A percentile compares a stretch with the other conserved stretches of the same genome.
These are phyloP conservation scores for Phytopythium sindhum DNA, from an alignment of 352 stramenopile genomes.

Conservation along the genomic window DNA sequence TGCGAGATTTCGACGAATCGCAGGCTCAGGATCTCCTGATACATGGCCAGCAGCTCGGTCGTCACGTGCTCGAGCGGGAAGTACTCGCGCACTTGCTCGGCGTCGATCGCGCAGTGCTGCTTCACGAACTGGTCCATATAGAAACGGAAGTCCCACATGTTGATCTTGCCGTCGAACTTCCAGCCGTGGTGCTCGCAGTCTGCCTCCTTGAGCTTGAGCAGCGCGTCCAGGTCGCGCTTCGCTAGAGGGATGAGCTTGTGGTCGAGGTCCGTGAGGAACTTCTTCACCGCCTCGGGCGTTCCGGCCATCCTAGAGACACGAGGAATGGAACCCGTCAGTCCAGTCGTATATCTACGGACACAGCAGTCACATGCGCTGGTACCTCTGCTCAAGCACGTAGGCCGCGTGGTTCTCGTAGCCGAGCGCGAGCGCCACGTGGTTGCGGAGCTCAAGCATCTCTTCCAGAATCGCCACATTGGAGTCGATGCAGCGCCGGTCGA, in stretches of 20 bases:
- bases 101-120: slow-evolving; percentile 85
- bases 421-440: slow-evolving; percentile 68
- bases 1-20: slow-evolving; percentile 79
- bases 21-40: slow-evolving; percentile 85
- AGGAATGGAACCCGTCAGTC: slow-evolving; percentile 4
- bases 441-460: slow-evolving; percentile 76
- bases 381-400: slow-evolving; percentile 83
- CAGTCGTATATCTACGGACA: too few species aligned
- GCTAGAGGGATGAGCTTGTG: slow-evolving; percentile 74
- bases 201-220: slow-evolving; percentile 70
- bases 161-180: slow-evolving; percentile 83
- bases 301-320: slow-evolving; percentile 55
- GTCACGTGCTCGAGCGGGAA: slow-evolving; percentile 89
- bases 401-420: slow-evolving; percentile 84
- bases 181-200: slow-evolving; percentile 47
- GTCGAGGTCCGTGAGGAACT: slow-evolving; percentile 72
- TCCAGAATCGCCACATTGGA: slow-evolving; percentile 81
- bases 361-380: neutral
- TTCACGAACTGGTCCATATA: slow-evolving; percentile 89
- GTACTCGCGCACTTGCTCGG: slow-evolving; percentile 84
- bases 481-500: slow-evolving; percentile 83
- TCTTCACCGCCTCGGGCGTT: slow-evolving; percentile 53
- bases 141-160: slow-evolving; percentile 90
- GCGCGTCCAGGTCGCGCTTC: slow-evolving; percentile 66
- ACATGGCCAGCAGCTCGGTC: slow-evolving; percentile 80